phyloP scores from a whole-genome alignment of 345 rosid species.

The Kernera saxatilis region DNA sequence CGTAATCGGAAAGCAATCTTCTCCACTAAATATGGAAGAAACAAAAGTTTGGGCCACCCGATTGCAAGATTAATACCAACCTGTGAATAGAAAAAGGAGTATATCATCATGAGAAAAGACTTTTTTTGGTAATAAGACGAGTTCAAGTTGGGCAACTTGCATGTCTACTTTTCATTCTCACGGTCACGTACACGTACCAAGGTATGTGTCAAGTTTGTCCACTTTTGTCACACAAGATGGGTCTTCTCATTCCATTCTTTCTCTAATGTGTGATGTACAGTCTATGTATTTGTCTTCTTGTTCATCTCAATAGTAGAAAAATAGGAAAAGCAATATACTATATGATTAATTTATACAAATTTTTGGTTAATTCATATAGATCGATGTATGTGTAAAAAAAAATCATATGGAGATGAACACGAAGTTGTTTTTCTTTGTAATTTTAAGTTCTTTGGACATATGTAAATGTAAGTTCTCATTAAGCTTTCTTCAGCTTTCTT shows the following conservation, averaged over 20 bases:
- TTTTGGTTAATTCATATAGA: background rate
- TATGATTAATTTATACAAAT: background rate
- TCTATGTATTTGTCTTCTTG: background rate
- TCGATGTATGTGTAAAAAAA: background rate
- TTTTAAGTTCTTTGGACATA: too few relatives aligned
- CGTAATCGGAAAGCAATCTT: conserved; percentile 17
- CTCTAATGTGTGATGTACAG: background rate
- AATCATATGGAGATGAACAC: too few relatives aligned
- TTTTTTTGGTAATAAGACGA: conserved; percentile 22
- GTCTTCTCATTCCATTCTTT: conserved; percentile 18
- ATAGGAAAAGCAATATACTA: background rate
- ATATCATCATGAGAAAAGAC: conserved; percentile 18
- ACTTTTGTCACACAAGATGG: conserved; percentile 17
- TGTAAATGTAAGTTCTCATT: too few relatives aligned
- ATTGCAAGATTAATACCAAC: conserved; percentile 1
- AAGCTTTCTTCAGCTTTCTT: too few relatives aligned
- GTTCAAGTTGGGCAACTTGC: conserved; percentile 29
- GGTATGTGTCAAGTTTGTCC: conserved; percentile 24
- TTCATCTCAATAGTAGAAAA: background rate
- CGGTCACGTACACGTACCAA: conserved; percentile 15
- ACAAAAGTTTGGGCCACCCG: conserved; percentile 10
- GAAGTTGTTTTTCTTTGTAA: too few relatives aligned
- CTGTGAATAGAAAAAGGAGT: background rate
- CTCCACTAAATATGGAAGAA: conserved; percentile 23
- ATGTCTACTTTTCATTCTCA: conserved; percentile 20